Evolutionary conservation across 148 eudicot species (phyloP), one percentile per base, ranked within the genome.

Genomic region (Rhododendron ferrugineum): DNA sequence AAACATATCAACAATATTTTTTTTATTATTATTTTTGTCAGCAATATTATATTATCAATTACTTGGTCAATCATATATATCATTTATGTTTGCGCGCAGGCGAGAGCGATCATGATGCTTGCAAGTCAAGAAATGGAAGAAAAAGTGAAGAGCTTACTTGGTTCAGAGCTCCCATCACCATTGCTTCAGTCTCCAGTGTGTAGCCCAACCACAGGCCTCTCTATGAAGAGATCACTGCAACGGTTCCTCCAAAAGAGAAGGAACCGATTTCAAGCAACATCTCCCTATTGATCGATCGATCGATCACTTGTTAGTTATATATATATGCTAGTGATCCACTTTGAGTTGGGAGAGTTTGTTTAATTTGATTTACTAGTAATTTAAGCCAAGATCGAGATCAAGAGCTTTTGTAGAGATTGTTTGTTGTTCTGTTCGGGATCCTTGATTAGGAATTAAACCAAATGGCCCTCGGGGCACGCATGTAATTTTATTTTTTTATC

Each of bases 201-300:
- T 5, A 90, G 83, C 58, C 90, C 88, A 16, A 28, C 86, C 42
- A 13, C 74, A 3, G 89, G 82, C 6, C 84, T 83, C 28, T 91
- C 92, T 9, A 89, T 91, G 93, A 91, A 90, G 87, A 86, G 84
- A 80, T 92, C 93, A 20, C 80, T 92, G 66, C 91, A 89, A 80
- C 85, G 85, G 54, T 92, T 92, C 81, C 90, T 90, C 9, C 86
- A 91, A 66, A 92, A 91, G 89, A 78, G 94, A 84, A 88, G 86
- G 74, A 49, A 86, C 28, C 83, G 93, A 13, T 75, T 84, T 36
- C 91, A 83, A 84, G 83, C 91, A 46, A 64, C 88, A 23, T 87
- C 91, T 1, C 92, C 93, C 62, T 91, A 92, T 40, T 73, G 16
- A 73, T 36, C 2, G 36, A 11, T 7, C 49, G 16, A 73, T 36